Evolutionary conservation across 1,139 yeast species (phyloP).

Genomic region (Meyerozyma guilliermondii): DNA sequence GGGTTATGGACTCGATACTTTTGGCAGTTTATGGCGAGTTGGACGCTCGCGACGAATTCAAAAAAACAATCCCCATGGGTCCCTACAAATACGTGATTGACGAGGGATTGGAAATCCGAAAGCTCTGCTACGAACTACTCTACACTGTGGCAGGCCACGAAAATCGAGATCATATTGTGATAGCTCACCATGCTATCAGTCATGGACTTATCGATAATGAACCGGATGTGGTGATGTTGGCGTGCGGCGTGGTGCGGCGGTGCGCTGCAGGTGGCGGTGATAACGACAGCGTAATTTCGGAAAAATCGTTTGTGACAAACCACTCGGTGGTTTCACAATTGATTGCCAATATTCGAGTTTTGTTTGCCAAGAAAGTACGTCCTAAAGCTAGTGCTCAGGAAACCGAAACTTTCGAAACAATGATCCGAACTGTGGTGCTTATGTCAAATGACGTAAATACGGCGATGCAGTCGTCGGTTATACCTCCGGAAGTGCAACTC

Average conservation of each 20-base stretch:
- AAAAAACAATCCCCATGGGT: constrained; percentile 74
- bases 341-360: constrained; percentile 6
- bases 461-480: background rate
- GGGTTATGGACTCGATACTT: constrained; percentile 18
- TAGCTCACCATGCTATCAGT: constrained; percentile 25
- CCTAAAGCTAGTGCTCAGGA: constrained; percentile 43
- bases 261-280: constrained; percentile 13
- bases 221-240: constrained; percentile 33
- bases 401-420: constrained; percentile 15
- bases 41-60: constrained; percentile 49
- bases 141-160: constrained; percentile 26
- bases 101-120: constrained; percentile 71
- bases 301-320: constrained; percentile 9
- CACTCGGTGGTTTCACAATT: constrained; percentile 18
- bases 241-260: constrained; percentile 30
- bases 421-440: background rate
- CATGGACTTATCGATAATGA: constrained; percentile 35
- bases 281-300: constrained; percentile 13
- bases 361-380: constrained; percentile 30
- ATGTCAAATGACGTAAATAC: background rate
- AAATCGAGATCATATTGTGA: constrained; percentile 16
- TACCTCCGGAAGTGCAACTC: background rate
- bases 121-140: constrained; percentile 66
- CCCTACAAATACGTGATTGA: constrained; percentile 83
- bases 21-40: constrained; percentile 55